phyloP scores from a whole-genome alignment of 768 basidiomycete genomes.

The Lentinula guzmanii region DNA sequence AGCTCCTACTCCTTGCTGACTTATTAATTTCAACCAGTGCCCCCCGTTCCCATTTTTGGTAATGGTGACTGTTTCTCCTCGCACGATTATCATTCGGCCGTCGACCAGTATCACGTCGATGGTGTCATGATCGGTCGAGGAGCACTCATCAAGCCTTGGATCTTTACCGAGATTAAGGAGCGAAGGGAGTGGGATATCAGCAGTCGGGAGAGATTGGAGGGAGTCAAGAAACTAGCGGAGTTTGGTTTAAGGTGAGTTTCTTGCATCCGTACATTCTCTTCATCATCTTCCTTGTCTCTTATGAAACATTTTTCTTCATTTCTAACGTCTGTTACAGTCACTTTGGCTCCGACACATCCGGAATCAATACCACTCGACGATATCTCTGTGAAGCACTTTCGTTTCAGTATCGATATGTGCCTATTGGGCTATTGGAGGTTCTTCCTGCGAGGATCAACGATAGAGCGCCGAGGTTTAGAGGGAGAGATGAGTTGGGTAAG shows the following conservation, averaged over 20 bases:
- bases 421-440: constrained; percentile 83
- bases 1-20: neutral
- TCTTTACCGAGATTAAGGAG: constrained; percentile 95
- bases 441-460: constrained; percentile 85
- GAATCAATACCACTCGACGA: constrained; percentile 85
- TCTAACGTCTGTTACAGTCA: constrained; percentile 36
- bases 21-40: constrained; percentile 36
- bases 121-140: constrained; percentile 95
- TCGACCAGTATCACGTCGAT: constrained; percentile 81
- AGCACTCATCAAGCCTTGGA: constrained; percentile 93
- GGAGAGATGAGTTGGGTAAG: constrained; percentile 83
- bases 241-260: constrained; percentile 70
- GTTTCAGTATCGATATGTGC: constrained; percentile 95
- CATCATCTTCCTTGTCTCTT: neutral
- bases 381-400: constrained; percentile 95
- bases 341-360: constrained; percentile 83
- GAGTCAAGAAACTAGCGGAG: constrained; percentile 78
- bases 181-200: constrained; percentile 90
- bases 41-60: constrained; percentile 91
- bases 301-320: neutral
- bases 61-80: constrained; percentile 94
- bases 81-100: constrained; percentile 70
- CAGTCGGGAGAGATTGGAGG: constrained; percentile 74
- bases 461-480: constrained; percentile 80
- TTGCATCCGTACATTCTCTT: neutral